Evolutionary conservation across 306 rosid genomes (phyloP), one percentile per base, ranked within the genome.

Genomic region (Cucumis sativus): DNA sequence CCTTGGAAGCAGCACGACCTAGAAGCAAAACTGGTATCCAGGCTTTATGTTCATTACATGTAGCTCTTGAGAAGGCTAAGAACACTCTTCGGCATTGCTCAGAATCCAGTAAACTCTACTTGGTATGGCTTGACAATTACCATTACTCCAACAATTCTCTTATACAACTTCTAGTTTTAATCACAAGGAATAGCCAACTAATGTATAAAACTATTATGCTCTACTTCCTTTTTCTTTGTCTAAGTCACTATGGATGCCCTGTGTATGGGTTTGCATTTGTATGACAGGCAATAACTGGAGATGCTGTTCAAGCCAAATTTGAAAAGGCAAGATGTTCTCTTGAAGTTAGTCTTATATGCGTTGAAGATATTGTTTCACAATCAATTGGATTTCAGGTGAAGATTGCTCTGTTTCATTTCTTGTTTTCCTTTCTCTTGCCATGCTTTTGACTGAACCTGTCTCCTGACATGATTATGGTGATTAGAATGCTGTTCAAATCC

Each of bases 1-100:
- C 97, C 14, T 78, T 95, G 87, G 99, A 95, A 90, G 99, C 96
- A 20, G 93, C 97, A 49, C 90, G 99, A 70, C 99, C 99, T 43
- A 79, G 99, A 84, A 95, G 99, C 85, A 95, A 89, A 81, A 86
- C 97, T 2, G 99, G 99, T 55, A 92, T 95, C 75, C 97, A 85
- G 86, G 99, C 97, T 76, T 86, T 95, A 80, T 95, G 99, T 84
- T 88, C 99, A 9, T 82, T 95, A 83, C 99, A 95, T 65, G 91
- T 95, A 28, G 99, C 96, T 12, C 88, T 95, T 55, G 97, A 95
- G 88, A 95, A 95, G 84, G 80, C 91, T 43, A 92, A 92, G 84
- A 90, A 87, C 84, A 88, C 92, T 85, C 99, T 95, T 81, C 93
- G 80, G 76, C 99, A 90, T 80, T 95, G 99, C 84, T 85, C 97